A percentile compares a stretch with the other conserved stretches of the same genome.
phyloP scores from a whole-genome alignment of 768 basidiomycete species.

The Leccinum uliginosum region DNA sequence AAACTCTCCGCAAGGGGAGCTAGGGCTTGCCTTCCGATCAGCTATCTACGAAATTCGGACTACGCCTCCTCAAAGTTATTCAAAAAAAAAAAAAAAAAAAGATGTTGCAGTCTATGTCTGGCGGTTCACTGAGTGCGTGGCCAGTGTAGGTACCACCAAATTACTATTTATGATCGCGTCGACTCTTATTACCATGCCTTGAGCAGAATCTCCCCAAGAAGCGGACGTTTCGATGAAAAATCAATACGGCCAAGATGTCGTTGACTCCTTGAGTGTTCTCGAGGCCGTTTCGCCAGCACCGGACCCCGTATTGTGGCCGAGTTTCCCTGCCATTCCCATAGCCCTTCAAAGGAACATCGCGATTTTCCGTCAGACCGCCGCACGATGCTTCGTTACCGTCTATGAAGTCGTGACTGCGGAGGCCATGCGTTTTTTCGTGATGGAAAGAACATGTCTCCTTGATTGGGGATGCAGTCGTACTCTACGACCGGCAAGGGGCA shows the following conservation, averaged over 20 bases:
- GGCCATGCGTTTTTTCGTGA: conserved; percentile 88
- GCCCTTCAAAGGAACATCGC: conserved; percentile 83
- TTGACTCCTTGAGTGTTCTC: conserved; percentile 89
- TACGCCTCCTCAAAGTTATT: conserved; percentile 66
- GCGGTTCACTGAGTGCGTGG: conserved; percentile 67
- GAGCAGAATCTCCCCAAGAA: conserved; percentile 48
- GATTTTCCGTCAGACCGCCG: conserved; percentile 84
- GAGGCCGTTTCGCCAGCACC: conserved; percentile 78
- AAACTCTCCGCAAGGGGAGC: conserved; percentile 83
- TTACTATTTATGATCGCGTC: not conserved
- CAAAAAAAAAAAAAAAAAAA: conserved; percentile 58
- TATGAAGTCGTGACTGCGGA: conserved; percentile 82
- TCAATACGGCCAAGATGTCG: conserved; percentile 80
- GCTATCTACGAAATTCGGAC: conserved; percentile 73
- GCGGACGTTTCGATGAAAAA: conserved; percentile 66
- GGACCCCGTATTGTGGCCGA: conserved; percentile 64
- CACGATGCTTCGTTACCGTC: conserved; percentile 81
- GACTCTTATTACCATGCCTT: conserved; percentile 1
- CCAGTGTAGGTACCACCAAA: conserved; percentile 46
- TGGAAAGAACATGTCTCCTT: conserved; percentile 77
- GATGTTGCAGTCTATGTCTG: conserved; percentile 92
- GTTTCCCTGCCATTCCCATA: conserved; percentile 70
- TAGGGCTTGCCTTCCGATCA: conserved; percentile 73
- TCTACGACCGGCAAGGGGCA: conserved; percentile 81
- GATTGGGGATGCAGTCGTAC: conserved; percentile 70